Evolutionary conservation across 2,329 filamentous ascomycete genomes (phyloP), one percentile per base, ranked within the genome.

Genomic region (Colletotrichum liaoningense): DNA sequence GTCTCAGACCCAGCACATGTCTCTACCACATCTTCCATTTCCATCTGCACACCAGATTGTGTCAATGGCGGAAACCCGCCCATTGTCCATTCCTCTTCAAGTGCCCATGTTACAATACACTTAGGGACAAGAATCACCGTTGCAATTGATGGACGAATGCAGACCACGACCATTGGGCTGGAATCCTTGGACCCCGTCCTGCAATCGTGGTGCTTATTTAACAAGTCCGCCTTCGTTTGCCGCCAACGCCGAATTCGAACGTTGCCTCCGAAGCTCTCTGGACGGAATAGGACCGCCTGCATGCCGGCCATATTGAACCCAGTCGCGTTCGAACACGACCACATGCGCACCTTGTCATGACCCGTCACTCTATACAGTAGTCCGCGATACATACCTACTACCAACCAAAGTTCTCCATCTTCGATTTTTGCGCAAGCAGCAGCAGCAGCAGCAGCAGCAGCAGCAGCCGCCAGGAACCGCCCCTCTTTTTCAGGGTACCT

Each of bases 221-320:
- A 60, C 16, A 42, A 65, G 24, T 52, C 72, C 71, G 70, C 67
- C 67, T 52, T 69, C 69, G 54, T 72, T 71, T 63, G 70, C 69
- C 55, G 52, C 38, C 52, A 42, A 42, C 64, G 42, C 38, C 52
- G 35, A 46, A 65, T 73, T 19, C 35, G 55, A 42, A 46, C 55
- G 35, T 33, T 69, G 56, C 60, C 62, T 42, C 56, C 49, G 67
- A 55, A 7, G 33, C 38, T 35, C 26, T 63, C 46, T 59, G 63
- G 52, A 68, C 54, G 52, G 60, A 72, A 74, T 69, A 49, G 63
- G 26, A 22, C 63, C 63, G 38, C 69, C 63, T 63, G 68, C 69
- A 72, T 74, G 63, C 57, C 52, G 63, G 63, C 46, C 52, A 72
- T 9, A 81, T 75, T 46, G 80, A 75, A 63, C 54, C 73, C 73